These are phyloP conservation scores for Malus hybrid DNA, from an alignment of 331 rosid species.

Conservation along the genomic window DNA sequence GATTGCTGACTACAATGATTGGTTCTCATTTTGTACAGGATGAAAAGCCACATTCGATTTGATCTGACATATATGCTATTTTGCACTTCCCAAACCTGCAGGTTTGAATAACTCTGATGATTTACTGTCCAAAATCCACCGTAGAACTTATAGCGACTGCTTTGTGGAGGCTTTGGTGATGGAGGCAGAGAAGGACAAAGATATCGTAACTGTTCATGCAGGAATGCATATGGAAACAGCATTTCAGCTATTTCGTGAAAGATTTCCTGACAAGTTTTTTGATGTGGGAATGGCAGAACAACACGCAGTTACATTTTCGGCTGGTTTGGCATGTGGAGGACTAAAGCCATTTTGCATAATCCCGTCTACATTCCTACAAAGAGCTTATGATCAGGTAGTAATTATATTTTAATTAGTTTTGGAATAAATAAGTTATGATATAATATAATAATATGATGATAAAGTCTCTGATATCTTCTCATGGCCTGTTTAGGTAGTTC, in stretches of 20 bases:
- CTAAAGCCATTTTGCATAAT: constrained; percentile 89
- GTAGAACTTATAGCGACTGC: constrained; percentile 66
- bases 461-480: background rate
- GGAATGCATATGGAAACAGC: constrained; percentile 71
- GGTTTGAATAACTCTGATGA: constrained; percentile 34
- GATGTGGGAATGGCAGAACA: constrained; percentile 95
- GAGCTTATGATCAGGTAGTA: constrained; percentile 78
- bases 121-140: constrained; percentile 18
- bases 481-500: constrained; percentile 52
- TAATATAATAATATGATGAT: background rate
- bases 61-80: background rate
- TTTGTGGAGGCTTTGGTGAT: constrained; percentile 64
- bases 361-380: constrained; percentile 77
- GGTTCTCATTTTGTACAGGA: constrained; percentile 7
- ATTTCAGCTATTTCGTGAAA: constrained; percentile 53
- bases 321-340: constrained; percentile 90
- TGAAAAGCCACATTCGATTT: background rate
- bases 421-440: background rate
- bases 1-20: constrained; percentile 8
- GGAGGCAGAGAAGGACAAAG: constrained; percentile 78
- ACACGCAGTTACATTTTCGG: constrained; percentile 93
- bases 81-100: constrained; percentile 27
- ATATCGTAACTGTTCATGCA: constrained; percentile 79
- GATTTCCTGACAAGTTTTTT: constrained; percentile 71
- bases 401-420: background rate